Evolutionary conservation across 2,329 filamentous ascomycete genomes (phyloP).

Genomic region (Sclerotinia spermophila): DNA sequence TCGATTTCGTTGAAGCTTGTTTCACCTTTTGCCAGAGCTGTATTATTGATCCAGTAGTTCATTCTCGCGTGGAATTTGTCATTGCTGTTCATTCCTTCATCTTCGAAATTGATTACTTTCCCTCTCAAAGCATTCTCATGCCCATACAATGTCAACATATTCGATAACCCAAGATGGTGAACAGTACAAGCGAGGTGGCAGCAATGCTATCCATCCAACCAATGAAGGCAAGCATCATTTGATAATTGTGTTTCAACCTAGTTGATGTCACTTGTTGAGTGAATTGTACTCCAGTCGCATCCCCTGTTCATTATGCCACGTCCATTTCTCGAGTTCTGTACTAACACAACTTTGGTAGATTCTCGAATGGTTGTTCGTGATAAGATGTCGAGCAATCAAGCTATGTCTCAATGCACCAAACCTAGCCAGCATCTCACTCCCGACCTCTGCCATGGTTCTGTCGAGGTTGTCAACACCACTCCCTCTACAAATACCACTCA

Average conservation of each 20-base stretch:
- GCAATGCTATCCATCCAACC: background rate
- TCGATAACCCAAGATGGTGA: background rate
- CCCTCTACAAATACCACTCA: background rate
- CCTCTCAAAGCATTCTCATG: background rate
- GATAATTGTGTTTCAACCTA: background rate
- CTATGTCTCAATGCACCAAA: background rate
- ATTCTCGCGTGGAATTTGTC: background rate
- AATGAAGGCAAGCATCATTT: background rate
- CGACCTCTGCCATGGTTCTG: background rate
- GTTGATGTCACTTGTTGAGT: background rate
- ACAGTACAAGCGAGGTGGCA: background rate
- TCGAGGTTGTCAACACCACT: background rate
- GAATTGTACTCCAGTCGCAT: background rate
- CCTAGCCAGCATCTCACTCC: background rate
- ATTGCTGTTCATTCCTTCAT: background rate
- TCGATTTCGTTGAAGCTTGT: background rate
- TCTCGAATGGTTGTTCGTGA: background rate
- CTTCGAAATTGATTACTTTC: background rate
- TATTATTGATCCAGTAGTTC: background rate
- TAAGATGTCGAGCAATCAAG: background rate
- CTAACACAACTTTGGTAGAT: background rate
- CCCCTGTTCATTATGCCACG: too few relatives aligned
- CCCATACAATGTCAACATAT: background rate
- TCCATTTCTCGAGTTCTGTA: background rate
- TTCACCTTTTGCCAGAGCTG: background rate